Conservation (phyloP, 306 rosid genomes). For the Quercus dentata region DNA sequence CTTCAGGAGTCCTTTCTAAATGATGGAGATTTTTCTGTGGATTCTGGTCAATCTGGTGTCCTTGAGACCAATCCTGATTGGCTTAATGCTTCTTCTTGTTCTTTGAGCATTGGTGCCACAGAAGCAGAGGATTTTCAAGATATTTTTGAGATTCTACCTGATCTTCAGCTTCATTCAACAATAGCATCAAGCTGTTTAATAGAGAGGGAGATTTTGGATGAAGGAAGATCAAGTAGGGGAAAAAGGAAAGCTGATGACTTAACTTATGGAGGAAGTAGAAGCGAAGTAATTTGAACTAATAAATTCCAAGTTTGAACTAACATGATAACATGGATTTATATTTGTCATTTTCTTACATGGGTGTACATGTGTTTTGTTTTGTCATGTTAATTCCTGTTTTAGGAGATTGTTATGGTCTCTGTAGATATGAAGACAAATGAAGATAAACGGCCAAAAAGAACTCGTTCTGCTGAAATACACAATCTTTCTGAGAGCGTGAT, state of each 20-base stretch:
- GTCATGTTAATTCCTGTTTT: neutral
- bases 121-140: neutral
- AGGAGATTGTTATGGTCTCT: neutral
- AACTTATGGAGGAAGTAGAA: neutral
- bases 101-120: too few species aligned
- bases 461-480: neutral
- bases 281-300: neutral
- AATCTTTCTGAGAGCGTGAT: constrained; percentile 17
- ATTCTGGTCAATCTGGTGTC: neutral
- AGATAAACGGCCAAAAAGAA: neutral
- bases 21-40: neutral
- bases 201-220: neutral
- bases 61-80: neutral
- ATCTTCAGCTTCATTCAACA: neutral
- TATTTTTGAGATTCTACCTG: neutral
- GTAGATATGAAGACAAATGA: neutral
- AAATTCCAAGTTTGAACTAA: neutral
- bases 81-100: neutral
- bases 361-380: neutral
- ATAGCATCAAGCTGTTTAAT: neutral
- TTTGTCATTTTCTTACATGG: neutral
- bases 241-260: neutral
- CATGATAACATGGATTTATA: neutral
- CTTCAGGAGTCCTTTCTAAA: neutral
- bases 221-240: neutral